phyloP scores from a whole-genome alignment of 768 basidiomycete species.

The Suillus decipiens region DNA sequence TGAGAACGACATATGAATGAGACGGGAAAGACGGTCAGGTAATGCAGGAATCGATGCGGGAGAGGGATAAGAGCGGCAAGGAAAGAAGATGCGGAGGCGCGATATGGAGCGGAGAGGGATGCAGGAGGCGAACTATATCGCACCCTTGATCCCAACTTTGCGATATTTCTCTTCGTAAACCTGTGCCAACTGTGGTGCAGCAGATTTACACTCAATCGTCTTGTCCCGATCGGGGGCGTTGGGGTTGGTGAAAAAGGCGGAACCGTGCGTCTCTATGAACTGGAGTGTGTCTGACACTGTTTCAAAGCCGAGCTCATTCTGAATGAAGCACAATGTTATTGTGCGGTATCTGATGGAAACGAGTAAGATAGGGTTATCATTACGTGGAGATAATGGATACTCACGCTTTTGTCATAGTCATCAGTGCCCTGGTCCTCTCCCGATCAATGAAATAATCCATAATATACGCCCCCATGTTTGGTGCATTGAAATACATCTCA shows the following conservation, averaged over 20 bases:
- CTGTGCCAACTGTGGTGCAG: constrained; percentile 54
- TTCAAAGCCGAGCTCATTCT: constrained; percentile 85
- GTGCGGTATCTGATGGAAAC: constrained; percentile 67
- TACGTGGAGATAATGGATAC: constrained; percentile 32
- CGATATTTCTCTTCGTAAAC: constrained; percentile 81
- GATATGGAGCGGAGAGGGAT: constrained; percentile 2
- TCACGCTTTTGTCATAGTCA: constrained; percentile 92
- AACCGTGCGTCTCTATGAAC: constrained; percentile 73
- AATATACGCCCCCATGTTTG: constrained; percentile 98
- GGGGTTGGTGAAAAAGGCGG: constrained; percentile 66
- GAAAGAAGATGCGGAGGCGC: constrained; percentile 18
- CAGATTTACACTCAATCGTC: constrained; percentile 70
- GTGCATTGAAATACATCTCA: constrained; percentile 76
- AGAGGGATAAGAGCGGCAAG: neutral
- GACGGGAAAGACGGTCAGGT: neutral
- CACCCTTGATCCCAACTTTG: constrained; percentile 89
- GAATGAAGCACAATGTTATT: constrained; percentile 75
- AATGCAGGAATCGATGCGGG: neutral
- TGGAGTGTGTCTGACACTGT: constrained; percentile 55
- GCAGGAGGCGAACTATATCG: constrained; percentile 56
- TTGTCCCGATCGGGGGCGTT: constrained; percentile 62
- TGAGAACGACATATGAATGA: constrained; percentile 1
- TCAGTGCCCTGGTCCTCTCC: constrained; percentile 83
- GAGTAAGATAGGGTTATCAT: constrained; percentile 11
- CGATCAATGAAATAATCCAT: constrained; percentile 98